Percentiles rank a stretch among this genome's conserved stretches.
Evolutionary conservation across 2,329 filamentous ascomycete genomes (phyloP).

Genomic region (Fusarium pseudonygamai): DNA sequence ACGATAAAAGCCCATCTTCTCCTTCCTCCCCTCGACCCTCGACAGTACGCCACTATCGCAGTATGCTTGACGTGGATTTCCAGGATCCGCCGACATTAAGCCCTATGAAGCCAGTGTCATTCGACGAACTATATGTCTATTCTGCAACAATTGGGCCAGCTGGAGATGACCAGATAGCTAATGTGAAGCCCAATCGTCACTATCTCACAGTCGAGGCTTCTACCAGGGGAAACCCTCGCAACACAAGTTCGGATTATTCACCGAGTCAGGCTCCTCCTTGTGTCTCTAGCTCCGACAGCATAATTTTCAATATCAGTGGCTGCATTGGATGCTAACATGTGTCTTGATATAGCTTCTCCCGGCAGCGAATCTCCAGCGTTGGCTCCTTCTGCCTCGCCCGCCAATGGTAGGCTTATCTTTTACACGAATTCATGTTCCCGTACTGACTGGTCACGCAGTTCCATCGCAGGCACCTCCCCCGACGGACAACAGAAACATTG

Average conservation of each 20-base stretch:
- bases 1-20: conserved; percentile 8
- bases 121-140: conserved; percentile 57
- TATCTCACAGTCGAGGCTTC: neutral
- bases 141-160: conserved; percentile 27
- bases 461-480: conserved; percentile 53
- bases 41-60: conserved; percentile 54
- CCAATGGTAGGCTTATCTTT: conserved; percentile 49
- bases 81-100: conserved; percentile 57
- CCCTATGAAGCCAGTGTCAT: conserved; percentile 55
- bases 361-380: conserved; percentile 56
- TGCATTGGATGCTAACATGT: conserved; percentile 48
- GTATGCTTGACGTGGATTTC: conserved; percentile 61
- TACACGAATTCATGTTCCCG: neutral
- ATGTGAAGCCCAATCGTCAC: neutral
- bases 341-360: conserved; percentile 54
- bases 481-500: conserved; percentile 88
- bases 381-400: conserved; percentile 53
- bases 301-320: conserved; percentile 1
- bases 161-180: neutral
- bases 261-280: conserved; percentile 50
- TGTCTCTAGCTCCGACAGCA: conserved; percentile 34
- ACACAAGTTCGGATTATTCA: conserved; percentile 21
- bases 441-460: conserved; percentile 35
- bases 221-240: neutral
- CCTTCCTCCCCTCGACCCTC: conserved; percentile 12